Conservation (phyloP, 2,329 filamentous ascomycete genomes). For the Daldinia sp. region DNA sequence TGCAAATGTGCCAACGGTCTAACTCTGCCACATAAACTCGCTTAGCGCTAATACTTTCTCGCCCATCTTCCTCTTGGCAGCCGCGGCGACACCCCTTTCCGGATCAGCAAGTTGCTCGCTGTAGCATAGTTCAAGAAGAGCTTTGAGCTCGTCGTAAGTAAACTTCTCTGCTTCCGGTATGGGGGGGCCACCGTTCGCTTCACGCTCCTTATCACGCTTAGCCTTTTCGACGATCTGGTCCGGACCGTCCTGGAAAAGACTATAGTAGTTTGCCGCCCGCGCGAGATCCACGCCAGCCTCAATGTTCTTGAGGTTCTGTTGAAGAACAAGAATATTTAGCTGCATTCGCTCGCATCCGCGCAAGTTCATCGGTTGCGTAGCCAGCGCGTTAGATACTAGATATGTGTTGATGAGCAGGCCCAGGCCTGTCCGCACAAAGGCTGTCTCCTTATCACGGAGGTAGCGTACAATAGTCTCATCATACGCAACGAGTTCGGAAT, state of each 20-base stretch:
- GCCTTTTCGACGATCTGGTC: slow-evolving; percentile 74
- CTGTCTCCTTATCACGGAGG: slow-evolving; percentile 76
- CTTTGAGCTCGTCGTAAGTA: slow-evolving; percentile 75
- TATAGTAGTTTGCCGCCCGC: slow-evolving; percentile 75
- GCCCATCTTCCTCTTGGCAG: slow-evolving; percentile 76
- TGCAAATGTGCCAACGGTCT: slow-evolving; percentile 15
- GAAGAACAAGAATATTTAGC: slow-evolving; percentile 92
- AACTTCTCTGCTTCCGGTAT: slow-evolving; percentile 61
- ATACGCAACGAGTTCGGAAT: slow-evolving; percentile 85
- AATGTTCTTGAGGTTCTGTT: slow-evolving; percentile 96
- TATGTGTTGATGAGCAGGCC: slow-evolving; percentile 82
- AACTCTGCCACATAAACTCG: slow-evolving; percentile 78
- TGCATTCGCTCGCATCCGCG: slow-evolving; percentile 89
- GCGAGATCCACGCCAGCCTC: slow-evolving; percentile 76
- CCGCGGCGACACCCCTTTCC: slow-evolving; percentile 74
- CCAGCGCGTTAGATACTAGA: slow-evolving; percentile 77
- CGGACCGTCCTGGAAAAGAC: slow-evolving; percentile 73
- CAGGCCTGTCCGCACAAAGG: slow-evolving; percentile 82
- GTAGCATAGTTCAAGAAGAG: slow-evolving; percentile 74
- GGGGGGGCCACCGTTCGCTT: slow-evolving; percentile 51
- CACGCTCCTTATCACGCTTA: slow-evolving; percentile 58
- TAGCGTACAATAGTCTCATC: slow-evolving; percentile 83
- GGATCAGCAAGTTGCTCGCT: slow-evolving; percentile 75
- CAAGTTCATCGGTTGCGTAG: slow-evolving; percentile 84
- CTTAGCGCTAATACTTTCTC: slow-evolving; percentile 77